Base-by-base conservation (phyloP, 208 protist species). In the Wallacemonas sp. region DNA sequence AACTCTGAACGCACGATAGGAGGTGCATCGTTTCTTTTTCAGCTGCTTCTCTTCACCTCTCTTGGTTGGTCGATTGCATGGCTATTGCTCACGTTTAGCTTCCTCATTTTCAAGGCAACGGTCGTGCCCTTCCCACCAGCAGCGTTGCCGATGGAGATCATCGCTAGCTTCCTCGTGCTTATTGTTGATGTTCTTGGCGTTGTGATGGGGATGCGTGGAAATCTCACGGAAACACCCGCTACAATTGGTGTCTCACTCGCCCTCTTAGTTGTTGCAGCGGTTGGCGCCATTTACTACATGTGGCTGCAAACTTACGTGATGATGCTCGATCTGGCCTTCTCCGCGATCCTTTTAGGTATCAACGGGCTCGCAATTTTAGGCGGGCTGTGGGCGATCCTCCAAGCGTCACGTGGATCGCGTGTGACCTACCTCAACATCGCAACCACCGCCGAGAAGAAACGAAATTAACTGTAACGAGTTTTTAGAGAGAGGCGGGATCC, bases 241-340 rank as follows among this genome's bases (percentile, higher is more conserved):
- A 63, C 79, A 0, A 65, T 83, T 33, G 57, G 49, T 19, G 33
- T 88, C n/a, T 62, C 78, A 36, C 48, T 80, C 5, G 16, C 67
- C 27, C 52, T 93, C 8, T 54, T 85, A 26, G 41, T 76, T 48
- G 43, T 90, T 54, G 64, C 60, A 5, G 72, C 70, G 17, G 60
- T 79, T 27, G 87, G 83, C 9, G 81, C 72, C 9, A 72, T 88
- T 47, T 93, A 90, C 56, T 93, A 83, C 68, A 93, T 90, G 83
- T 93, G 87, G 83, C 67, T 93, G 1, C 83, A 93, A 72, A 86
- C 87, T n/a, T 93, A 93, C 47, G 81, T 90, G 24, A 82, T 88
- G 70, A 82, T 76, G 72, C 72, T 93, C 14, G 87, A 90, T 62
- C 49, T 93, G 16, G 81, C 55, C 17, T 83, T 93, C 61, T 93